Evolutionary conservation across 169 alveolate genomes (phyloP).

Genomic region (Eimeria acervulina): DNA sequence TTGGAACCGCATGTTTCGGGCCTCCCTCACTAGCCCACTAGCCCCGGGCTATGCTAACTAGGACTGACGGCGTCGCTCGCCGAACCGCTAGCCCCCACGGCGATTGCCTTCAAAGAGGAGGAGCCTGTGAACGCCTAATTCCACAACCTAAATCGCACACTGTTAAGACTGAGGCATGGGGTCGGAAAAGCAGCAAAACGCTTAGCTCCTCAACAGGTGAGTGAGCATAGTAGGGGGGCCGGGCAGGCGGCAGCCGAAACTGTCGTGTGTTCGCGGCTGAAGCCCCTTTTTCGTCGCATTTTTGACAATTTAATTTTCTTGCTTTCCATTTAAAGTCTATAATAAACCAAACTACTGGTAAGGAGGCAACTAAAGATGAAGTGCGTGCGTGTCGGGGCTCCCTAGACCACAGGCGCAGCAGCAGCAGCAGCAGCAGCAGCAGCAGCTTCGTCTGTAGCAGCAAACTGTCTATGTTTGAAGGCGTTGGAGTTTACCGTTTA

Average conservation of each 20-base stretch:
- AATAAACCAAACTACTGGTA: neutral
- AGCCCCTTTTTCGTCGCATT: neutral
- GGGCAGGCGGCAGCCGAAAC: slow-evolving; percentile 33
- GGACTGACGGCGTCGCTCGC: neutral
- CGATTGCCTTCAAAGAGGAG: neutral
- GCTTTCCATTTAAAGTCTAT: neutral
- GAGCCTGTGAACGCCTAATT: neutral
- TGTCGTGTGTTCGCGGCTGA: slow-evolving; percentile 2
- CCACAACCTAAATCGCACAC: neutral
- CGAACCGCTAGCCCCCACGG: neutral
- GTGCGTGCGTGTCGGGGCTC: slow-evolving; percentile 49
- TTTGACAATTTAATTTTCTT: slow-evolving; percentile 23
- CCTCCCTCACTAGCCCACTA: neutral
- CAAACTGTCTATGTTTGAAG: slow-evolving; percentile 25
- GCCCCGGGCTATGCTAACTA: neutral
- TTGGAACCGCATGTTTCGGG: neutral
- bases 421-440: slow-evolving; percentile 48
- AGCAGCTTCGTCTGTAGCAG: slow-evolving; percentile 21
- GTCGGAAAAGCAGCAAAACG: neutral
- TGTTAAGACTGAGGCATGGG: neutral
- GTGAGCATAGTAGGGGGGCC: slow-evolving; percentile 26
- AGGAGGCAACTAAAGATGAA: slow-evolving; percentile 14
- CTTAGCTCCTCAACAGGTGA: neutral
- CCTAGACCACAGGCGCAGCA: slow-evolving; percentile 26
- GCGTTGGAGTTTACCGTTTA: neutral